Conservation (phyloP, 148 eudicot species). For the Linanthus parryae region DNA sequence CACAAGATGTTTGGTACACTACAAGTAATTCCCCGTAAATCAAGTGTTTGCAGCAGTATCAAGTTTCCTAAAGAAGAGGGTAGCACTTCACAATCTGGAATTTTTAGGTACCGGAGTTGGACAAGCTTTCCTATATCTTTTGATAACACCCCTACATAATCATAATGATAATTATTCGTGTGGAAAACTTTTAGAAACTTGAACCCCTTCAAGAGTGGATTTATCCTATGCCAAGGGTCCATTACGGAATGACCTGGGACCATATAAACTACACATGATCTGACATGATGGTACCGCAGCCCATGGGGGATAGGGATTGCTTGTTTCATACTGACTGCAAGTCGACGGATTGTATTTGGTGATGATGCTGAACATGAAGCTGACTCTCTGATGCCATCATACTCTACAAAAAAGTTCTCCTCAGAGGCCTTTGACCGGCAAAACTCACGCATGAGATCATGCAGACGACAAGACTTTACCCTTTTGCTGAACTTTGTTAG, state of each 20-base stretch:
- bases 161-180: not conserved
- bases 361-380: no score
- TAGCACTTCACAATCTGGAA: not conserved
- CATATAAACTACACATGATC: slow-evolving; percentile 7
- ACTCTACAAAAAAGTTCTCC: slow-evolving; percentile 16
- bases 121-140: slow-evolving; percentile 11
- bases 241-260: no score
- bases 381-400: not conserved
- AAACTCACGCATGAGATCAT: slow-evolving; percentile 18
- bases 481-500: not conserved
- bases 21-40: not conserved
- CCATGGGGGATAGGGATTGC: no score
- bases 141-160: no score
- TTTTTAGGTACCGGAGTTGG: slow-evolving; percentile 21
- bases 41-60: slow-evolving; percentile 21
- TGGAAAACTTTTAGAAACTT: not conserved
- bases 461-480: slow-evolving; percentile 13
- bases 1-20: slow-evolving; percentile 11
- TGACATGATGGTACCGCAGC: not conserved
- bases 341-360: not conserved
- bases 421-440: slow-evolving; percentile 14
- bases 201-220: not conserved
- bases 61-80: slow-evolving; percentile 20
- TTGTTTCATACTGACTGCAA: no score
- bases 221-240: not conserved